Base-by-base conservation (phyloP, 2,329 filamentous ascomycete species). In the Fusarium zealandicum region DNA sequence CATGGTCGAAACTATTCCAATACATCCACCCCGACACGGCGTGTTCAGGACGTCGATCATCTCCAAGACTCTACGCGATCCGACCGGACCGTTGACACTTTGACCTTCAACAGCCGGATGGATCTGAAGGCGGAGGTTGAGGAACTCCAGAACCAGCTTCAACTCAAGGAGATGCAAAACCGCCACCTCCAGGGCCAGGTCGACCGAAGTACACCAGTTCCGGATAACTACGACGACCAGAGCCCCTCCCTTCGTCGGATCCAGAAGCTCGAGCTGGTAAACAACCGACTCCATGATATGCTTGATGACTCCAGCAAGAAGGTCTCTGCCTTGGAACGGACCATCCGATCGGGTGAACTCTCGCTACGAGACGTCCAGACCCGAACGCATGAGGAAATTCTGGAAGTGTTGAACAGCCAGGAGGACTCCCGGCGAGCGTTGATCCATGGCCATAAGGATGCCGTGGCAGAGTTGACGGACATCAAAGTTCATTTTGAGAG, bases 91-190 rank as follows among this genome's bases (percentile, higher is more conserved):
- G 85, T 69, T 18, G 93, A 97, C 71, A 90, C 92, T 13, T 79
- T 92, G 35, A 88, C 87, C 63, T 91, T 91, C 75, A 93, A 95
- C 76, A 92, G 89, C 69, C 88, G 89, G 32, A 93, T 96, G 87
- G 93, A 98, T 70, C 79, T 96, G 54, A 95, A 93, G 68, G 85
- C 91, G 4, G 93, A 98, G 68, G 81, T 97, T 11, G 93, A 98
- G 71, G 88, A 96, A 73, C 82, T 96, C 20, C 93, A 97, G 71
- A 97, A 96, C 71, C 92, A 96, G 71, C 83, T 98, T 44, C 93
- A 98, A 70, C 85, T 98, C 72, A 88, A 90, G 5, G 90, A 97
- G 73, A 96, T 98, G 91, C 90, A 96, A 66, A 97, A 96, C 74
- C 87, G 90, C 28, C 93, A 98, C 68, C 84, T 98, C 6, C 90